Base-by-base conservation (phyloP, 2,329 filamentous ascomycete genomes). In the Calonectria montana region DNA sequence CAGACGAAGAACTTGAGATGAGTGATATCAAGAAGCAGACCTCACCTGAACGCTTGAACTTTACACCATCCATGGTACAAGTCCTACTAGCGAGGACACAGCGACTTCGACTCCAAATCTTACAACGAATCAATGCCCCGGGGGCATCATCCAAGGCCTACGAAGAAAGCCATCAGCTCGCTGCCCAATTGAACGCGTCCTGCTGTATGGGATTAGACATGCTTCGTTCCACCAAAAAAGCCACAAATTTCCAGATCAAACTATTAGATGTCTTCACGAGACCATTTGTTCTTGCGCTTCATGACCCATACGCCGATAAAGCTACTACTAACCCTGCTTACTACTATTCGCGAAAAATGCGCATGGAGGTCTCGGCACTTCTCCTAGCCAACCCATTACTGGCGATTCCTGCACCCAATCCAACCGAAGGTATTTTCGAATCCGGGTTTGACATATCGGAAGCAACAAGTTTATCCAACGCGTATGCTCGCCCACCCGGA, bases 341-440 rank as follows among this genome's bases (percentile, higher is more conserved):
- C 72, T 85, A 86, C 75, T 87, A 84, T 75, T 87, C 85, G 0
- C 82, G 84, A 29, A 87, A 86, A 72, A 80, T 85, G 43, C 79
- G 80, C 66, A 79, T 85, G 39, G 83, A 85, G 7, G 45, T 65
- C 3, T 63, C 65, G 7, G 69, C 69, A 8, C 59, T 69, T 6
- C 65, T 72, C 13, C 23, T 69, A 7, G 35, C 47, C 31, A 71
- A 48, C 23, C 65, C 64, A 12, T 18, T 48, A 10, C 16, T 55
- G 4, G 27, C 65, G 25, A 45, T 68, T 16, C 57, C 57, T 15
- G 37, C 66, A 3, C 31, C 66, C 8, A 63, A 43, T 10, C n/a
- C 59, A 8, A 29, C 37, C 12, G 4, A 25, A 16, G 35, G 9
- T 25, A 18, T 12, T 21, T 27, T 47, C 2, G 59, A 63, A 5